phyloP scores from a whole-genome alignment of 768 basidiomycete genomes.

The Boletus tylopilopsis region DNA sequence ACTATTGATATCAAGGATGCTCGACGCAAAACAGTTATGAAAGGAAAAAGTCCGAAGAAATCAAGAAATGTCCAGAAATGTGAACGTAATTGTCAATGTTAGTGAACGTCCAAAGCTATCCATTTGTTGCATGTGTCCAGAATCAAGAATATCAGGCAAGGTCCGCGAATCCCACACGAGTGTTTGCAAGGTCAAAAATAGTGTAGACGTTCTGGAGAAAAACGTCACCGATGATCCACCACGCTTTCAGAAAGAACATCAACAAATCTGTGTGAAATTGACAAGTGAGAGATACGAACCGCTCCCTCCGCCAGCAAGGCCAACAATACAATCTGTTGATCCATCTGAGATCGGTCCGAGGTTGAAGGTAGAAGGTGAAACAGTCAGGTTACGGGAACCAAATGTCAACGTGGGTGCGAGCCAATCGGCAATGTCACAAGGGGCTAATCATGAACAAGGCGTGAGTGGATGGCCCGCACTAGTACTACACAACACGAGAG shows the following conservation, averaged over 20 bases:
- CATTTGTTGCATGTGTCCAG: not conserved
- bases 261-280: not conserved
- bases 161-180: slow-evolving; percentile 40
- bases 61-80: not conserved
- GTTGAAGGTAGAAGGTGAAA: slow-evolving; percentile 39
- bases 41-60: slow-evolving; percentile 1
- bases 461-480: not conserved
- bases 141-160: slow-evolving; percentile 14
- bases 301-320: slow-evolving; percentile 31
- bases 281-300: slow-evolving; percentile 3
- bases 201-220: slow-evolving; percentile 34
- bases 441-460: slow-evolving; percentile 19
- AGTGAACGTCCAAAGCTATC: not conserved
- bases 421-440: slow-evolving; percentile 27
- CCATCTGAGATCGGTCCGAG: slow-evolving; percentile 34
- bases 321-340: slow-evolving; percentile 36
- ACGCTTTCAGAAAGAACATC: slow-evolving; percentile 15
- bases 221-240: slow-evolving; percentile 34
- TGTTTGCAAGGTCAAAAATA: slow-evolving; percentile 30
- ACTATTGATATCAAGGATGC: not conserved
- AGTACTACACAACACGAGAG: not conserved
- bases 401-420: slow-evolving; percentile 35
- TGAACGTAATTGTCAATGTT: not conserved
- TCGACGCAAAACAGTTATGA: not conserved
- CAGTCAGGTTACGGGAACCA: slow-evolving; percentile 35